A percentile compares a stretch with the other conserved stretches of the same genome.
These are phyloP conservation scores for Eucalyptus fibrosa DNA, from an alignment of 345 rosid genomes.

Conservation along the genomic window DNA sequence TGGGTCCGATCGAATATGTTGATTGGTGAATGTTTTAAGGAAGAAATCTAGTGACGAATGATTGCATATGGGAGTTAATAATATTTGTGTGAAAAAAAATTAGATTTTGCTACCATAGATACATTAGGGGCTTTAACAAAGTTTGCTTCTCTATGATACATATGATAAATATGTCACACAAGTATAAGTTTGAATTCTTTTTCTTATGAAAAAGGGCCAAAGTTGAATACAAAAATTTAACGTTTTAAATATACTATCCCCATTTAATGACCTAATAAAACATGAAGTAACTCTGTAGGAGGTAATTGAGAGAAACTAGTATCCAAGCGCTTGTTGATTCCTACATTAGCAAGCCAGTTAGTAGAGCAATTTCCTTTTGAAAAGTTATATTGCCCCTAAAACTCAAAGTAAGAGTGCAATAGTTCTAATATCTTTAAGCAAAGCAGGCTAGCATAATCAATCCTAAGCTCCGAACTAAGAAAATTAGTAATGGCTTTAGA, in stretches of 20 bases:
- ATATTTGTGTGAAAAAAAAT: not conserved
- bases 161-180: too few species aligned
- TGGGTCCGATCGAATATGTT: fast-evolving
- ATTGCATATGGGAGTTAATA: not conserved
- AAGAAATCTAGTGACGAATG: not conserved
- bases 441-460: too few species aligned
- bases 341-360: fast-evolving
- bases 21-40: too few species aligned
- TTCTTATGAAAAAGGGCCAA: not conserved
- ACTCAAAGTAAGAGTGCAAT: too few species aligned
- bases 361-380: fast-evolving
- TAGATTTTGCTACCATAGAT: not conserved
- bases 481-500: too few species aligned
- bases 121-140: not conserved
- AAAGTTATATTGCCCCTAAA: too few species aligned
- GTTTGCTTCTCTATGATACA: not conserved
- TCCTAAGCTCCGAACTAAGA: too few species aligned
- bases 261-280: not conserved
- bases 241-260: fast-evolving
- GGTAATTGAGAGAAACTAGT: not conserved
- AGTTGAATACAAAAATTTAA: not conserved
- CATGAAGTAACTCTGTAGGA: not conserved
- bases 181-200: too few species aligned
- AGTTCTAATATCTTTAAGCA: too few species aligned
- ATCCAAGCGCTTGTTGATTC: fast-evolving